These are phyloP conservation scores for Colletotrichum orchidophilum DNA, from an alignment of 2,329 filamentous ascomycete species.

Conservation along the genomic window DNA sequence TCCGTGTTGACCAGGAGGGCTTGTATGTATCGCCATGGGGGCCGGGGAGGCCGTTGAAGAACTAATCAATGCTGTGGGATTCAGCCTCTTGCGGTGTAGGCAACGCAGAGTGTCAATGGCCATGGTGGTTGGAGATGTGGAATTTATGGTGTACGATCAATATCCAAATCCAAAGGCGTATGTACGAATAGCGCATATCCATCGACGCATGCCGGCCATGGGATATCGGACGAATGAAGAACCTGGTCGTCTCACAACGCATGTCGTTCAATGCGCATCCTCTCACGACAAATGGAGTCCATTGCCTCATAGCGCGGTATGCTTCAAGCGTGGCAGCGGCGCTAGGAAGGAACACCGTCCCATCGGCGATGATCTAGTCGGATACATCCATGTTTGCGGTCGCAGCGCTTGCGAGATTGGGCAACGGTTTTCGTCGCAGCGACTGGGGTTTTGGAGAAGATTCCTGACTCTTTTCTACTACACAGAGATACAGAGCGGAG, in stretches of 20 bases:
- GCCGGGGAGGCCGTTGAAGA: neutral
- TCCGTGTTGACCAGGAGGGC: neutral
- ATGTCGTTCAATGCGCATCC: constrained; percentile 18
- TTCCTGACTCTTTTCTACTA: neutral
- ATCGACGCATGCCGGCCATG: constrained; percentile 15
- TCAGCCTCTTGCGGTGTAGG: constrained; percentile 13
- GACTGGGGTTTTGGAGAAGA: neutral
- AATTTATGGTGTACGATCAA: neutral
- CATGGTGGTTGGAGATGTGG: constrained; percentile 6
- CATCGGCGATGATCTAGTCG: constrained; percentile 30
- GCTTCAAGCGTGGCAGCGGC: constrained; percentile 25
- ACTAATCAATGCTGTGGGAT: neutral
- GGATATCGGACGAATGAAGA: constrained; percentile 29
- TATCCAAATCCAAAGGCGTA: constrained; percentile 13
- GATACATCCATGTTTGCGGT: constrained; percentile 13
- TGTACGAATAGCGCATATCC: constrained; percentile 19
- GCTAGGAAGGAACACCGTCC: constrained; percentile 9
- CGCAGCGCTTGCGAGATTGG: constrained; percentile 13
- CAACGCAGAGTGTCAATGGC: neutral
- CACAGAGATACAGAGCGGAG: neutral
- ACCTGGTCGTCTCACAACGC: constrained; percentile 26
- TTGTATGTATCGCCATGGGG: neutral
- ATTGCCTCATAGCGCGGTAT: constrained; percentile 26
- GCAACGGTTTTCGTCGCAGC: neutral
- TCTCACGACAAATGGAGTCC: constrained; percentile 29